A percentile compares a stretch with the other conserved stretches of the same genome.
These are phyloP conservation scores for Lepiota venenata DNA, from an alignment of 768 basidiomycete genomes.

Conservation along the genomic window DNA sequence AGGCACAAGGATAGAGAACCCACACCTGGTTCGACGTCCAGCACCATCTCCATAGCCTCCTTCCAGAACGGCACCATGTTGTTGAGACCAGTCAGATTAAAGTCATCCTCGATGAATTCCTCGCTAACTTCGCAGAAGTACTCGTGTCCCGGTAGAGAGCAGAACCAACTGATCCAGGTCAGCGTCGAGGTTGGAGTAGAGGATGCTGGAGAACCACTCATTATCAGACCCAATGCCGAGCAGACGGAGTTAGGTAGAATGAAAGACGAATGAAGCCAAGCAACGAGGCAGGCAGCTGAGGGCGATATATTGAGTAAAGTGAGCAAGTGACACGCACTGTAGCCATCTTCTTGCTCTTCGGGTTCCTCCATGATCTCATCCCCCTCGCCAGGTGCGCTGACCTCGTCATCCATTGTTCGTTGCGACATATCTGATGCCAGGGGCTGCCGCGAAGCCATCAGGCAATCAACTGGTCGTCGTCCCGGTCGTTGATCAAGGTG, in stretches of 20 bases:
- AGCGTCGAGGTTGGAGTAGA: slow-evolving; percentile 89
- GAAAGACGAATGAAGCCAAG: slow-evolving; percentile 12
- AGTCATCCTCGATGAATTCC: slow-evolving; percentile 99
- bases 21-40: slow-evolving; percentile 98
- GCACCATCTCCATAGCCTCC: slow-evolving; percentile 99
- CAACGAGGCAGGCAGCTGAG: slow-evolving; percentile 7
- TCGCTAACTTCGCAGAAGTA: slow-evolving; percentile 98
- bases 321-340: slow-evolving; percentile 58
- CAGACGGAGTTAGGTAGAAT: slow-evolving; percentile 11
- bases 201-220: slow-evolving; percentile 54
- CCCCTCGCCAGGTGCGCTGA: slow-evolving; percentile 56
- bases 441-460: slow-evolving; percentile 38
- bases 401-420: slow-evolving; percentile 55
- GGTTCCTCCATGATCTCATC: slow-evolving; percentile 84
- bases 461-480: slow-evolving; percentile 3
- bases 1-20: slow-evolving; percentile 20
- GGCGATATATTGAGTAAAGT: slow-evolving; percentile 15
- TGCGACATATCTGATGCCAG: slow-evolving; percentile 41
- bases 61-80: slow-evolving; percentile 99
- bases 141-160: slow-evolving; percentile 91
- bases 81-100: slow-evolving; percentile 96
- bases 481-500: background rate
- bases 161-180: slow-evolving; percentile 97
- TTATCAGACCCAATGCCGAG: slow-evolving; percentile 15
- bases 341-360: slow-evolving; percentile 73